Evolutionary conservation across 345 rosid genomes (phyloP).

Genomic region (Citrus maxima): DNA sequence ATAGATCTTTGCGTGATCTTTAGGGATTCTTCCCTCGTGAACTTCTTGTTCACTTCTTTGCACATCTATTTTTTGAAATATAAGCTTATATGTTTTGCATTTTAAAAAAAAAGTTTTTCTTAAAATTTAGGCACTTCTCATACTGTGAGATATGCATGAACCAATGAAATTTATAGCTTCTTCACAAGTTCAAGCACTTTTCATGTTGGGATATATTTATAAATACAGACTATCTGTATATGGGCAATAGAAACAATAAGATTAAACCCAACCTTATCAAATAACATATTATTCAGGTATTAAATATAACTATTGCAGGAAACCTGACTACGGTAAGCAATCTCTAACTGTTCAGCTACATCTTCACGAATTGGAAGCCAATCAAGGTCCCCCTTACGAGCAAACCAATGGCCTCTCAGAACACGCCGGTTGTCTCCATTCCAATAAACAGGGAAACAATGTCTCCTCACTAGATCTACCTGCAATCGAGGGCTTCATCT

Average conservation of each 20-base stretch:
- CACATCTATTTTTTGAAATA: too few relatives aligned
- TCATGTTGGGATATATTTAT: too few relatives aligned
- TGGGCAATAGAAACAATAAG: background rate
- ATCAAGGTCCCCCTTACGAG: constrained; percentile 86
- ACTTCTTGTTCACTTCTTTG: too few relatives aligned
- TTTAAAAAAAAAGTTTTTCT: too few relatives aligned
- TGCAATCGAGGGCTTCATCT: constrained; percentile 34
- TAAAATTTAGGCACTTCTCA: too few relatives aligned
- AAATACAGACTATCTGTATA: background rate
- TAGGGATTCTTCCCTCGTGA: too few relatives aligned
- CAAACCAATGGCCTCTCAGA: constrained; percentile 98
- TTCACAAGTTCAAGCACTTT: background rate
- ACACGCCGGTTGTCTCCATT: constrained; percentile 96
- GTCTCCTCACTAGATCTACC: constrained; percentile 85
- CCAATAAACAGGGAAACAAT: constrained; percentile 94
- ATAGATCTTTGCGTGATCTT: too few relatives aligned
- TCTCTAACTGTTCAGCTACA: constrained; percentile 86
- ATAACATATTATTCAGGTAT: background rate
- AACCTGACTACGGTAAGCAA: constrained; percentile 79
- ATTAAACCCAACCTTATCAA: background rate
- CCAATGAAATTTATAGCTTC: background rate
- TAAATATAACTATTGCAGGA: background rate
- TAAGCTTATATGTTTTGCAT: too few relatives aligned
- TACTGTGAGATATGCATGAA: background rate
- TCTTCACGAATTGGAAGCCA: constrained; percentile 97